Evolutionary conservation across 2,329 filamentous ascomycete genomes (phyloP), one percentile per base, ranked within the genome.

Genomic region (Penicillium sp.): DNA sequence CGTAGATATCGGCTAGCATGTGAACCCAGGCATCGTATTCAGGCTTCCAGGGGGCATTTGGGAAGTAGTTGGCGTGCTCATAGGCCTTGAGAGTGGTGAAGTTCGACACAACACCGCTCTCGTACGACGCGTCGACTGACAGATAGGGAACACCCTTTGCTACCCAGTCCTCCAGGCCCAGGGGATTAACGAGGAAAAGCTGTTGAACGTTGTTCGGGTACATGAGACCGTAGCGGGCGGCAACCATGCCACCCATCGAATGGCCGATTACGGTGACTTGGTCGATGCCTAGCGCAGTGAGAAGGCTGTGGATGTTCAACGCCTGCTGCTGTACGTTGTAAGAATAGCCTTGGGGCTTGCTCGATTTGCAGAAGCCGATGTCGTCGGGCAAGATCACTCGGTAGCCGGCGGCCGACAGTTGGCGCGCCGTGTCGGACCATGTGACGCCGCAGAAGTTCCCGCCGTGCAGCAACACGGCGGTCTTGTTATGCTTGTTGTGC

Each of bases 291-390:
- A 59, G 55, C 21, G 45, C 51, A 18, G 50, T 55, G 25, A 59
- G 57, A 4, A 59, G 48, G 15, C 57, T 57, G 34, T 59, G 53
- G 35, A 59, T 55, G 21, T 59, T 59, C 44, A 45, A 32, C 2
- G 57, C 57, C 18, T 59, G 57, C 27, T 59, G 57, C 2, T 59
- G 27, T 2, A 55, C 35, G 18, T 59, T 57, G 47, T 59, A 59
- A 13, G 55, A 46, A 18, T 59, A 59, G 13, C 57, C 57, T 32
- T 57, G 57, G 16, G 57, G 57, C 18, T 57, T 59, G 51, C 57
- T 59, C 21, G 57, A 59, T 23, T 57, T 59, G 55, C 57, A 59
- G n/a, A 59, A 59, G 18, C 57, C 57, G 23, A 59, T 59, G 37
- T 59, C 57, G 16, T 59, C 57, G 23, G 57, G 55, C n/a, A 59